A percentile compares a stretch with the other conserved stretches of the same genome.
Evolutionary conservation across 2,329 filamentous ascomycete genomes (phyloP).

Genomic region (Arthrinium phaeospermum): DNA sequence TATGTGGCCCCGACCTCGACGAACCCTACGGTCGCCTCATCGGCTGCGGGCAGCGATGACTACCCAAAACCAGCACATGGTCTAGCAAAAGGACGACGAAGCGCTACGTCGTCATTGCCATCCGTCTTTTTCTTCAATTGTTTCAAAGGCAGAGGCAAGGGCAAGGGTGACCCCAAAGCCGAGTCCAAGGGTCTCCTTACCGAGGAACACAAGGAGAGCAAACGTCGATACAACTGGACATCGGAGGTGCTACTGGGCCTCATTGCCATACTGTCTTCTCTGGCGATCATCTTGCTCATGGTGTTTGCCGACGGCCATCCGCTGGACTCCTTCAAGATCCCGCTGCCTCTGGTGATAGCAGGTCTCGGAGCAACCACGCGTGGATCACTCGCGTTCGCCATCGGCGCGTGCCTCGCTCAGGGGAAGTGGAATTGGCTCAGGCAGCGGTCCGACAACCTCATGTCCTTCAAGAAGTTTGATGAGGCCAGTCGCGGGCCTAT

Average conservation of each 20-base stretch:
- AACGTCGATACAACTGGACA: neutral
- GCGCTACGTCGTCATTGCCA: neutral
- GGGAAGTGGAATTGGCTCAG: conserved; percentile 24
- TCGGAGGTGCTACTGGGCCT: neutral
- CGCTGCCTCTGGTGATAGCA: conserved; percentile 14
- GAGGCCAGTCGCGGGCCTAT: conserved; percentile 21
- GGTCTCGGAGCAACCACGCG: conserved; percentile 7
- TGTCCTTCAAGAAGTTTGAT: conserved; percentile 18
- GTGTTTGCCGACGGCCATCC: neutral
- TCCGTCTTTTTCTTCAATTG: neutral
- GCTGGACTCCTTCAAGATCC: neutral
- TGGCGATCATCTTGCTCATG: neutral
- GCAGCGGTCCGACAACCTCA: conserved; percentile 5
- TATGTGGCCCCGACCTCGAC: neutral
- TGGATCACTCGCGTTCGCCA: conserved; percentile 16
- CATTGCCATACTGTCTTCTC: neutral
- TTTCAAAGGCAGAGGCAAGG: neutral
- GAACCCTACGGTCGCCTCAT: neutral
- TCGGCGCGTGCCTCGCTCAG: conserved; percentile 19
- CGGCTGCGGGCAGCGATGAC: neutral
- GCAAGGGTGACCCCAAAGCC: neutral
- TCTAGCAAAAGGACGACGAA: neutral
- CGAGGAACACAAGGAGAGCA: neutral
- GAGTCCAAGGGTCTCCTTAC: conserved; percentile 6
- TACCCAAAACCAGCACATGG: neutral